Evolutionary conservation across 1,139 yeast genomes (phyloP), one percentile per base, ranked within the genome.

Genomic region (Kodamaea sp.): DNA sequence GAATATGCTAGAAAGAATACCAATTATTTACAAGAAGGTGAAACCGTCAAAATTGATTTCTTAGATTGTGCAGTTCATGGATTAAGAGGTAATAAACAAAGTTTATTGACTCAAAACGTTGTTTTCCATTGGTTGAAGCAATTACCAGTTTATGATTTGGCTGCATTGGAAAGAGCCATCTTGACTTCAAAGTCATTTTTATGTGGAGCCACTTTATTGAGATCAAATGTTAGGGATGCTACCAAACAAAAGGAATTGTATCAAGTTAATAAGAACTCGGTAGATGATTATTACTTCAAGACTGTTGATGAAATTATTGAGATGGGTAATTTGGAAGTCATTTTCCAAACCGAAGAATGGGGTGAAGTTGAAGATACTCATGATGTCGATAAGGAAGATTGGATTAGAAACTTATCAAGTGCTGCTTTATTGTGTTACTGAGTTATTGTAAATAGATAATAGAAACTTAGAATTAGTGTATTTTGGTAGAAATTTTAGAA

Each of bases 361-460:
- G 98, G 98, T 30, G 97, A 92, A 61, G 97, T 92, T 22, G 98
- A 92, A 65, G 98, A 92, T 55, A 89, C 97, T 4, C 98, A 92
- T 57, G 98, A 92, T 60, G 97, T 92, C 11, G 95, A 88, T 54
- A 84, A 84, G 60, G 95, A 81, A 34, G 97, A 92, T 50, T 75
- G 95, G 60, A 71, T 87, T 50, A 78, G 97, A 61, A 82, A 81
- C 52, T 72, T 92, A 37, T 79, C 92, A 27, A 77, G 90, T 50
- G 94, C 96, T 27, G 84, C 89, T n/a, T 63, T 88, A 40, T 62
- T 84, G 26, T 54, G 61, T 31, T 43, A 42, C 34, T 47, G 20
- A 24, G 34, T 27, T 23, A 15, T 4, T 15, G 20, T 15, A 15
- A 15, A 15, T 15, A 15, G 20, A 15, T 15, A 15, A 15, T 15